A percentile compares a stretch with the other conserved stretches of the same genome.
Conservation (phyloP, 2,329 filamentous ascomycete genomes). For the Fusarium pilosicola region DNA sequence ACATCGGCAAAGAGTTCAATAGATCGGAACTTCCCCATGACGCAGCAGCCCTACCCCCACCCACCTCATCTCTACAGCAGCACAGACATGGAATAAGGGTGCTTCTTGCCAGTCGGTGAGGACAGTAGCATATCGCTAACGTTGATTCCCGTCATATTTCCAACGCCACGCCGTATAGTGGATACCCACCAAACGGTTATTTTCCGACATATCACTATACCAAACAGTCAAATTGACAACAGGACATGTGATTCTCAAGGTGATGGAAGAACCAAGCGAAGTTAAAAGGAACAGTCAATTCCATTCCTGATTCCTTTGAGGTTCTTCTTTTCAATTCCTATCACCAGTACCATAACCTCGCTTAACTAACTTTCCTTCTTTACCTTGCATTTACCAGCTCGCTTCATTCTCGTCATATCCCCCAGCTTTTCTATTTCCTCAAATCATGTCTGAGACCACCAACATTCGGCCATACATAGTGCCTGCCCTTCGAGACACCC, state of each 20-base stretch:
- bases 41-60: neutral
- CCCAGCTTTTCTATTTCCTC: fast-evolving
- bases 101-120: neutral
- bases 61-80: neutral
- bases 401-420: no score
- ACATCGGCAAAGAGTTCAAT: no score
- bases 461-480: neutral
- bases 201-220: neutral
- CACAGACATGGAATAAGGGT: neutral
- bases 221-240: neutral
- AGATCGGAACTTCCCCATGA: neutral
- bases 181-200: neutral
- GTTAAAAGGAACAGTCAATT: neutral
- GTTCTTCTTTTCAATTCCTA: neutral
- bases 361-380: neutral
- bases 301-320: neutral
- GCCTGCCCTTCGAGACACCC: neutral
- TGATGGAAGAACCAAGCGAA: no score
- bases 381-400: neutral
- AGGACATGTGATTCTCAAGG: neutral
- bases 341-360: neutral
- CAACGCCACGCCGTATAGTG: neutral
- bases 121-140: neutral
- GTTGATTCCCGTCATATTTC: neutral
- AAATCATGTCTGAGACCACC: neutral